Percentiles rank a stretch among this genome's conserved stretches.
These are phyloP conservation scores for Kingdonia uniflora DNA, from an alignment of 164 flowering plant species.

Conservation along the genomic window DNA sequence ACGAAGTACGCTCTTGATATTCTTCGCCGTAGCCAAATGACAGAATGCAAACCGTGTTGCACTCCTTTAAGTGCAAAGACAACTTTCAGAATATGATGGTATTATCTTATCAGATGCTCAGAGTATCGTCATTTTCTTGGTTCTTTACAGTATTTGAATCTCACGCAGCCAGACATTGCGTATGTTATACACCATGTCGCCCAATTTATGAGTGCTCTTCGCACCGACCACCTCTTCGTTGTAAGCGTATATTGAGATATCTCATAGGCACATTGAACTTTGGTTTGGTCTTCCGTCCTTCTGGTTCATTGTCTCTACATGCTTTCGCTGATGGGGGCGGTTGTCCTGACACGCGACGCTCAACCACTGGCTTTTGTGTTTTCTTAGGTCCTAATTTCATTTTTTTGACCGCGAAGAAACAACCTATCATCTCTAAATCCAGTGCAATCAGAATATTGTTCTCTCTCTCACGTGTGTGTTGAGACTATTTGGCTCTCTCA, in stretches of 20 bases:
- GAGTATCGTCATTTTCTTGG: not conserved
- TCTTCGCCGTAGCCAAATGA: no score
- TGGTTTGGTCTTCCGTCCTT: not conserved
- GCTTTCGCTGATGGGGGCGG: not conserved
- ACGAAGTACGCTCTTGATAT: no score
- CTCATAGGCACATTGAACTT: not conserved
- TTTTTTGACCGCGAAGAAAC: not conserved
- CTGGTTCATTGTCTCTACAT: not conserved
- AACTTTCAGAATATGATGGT: not conserved
- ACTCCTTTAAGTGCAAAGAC: not conserved
- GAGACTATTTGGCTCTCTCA: not conserved
- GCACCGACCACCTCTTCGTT: not conserved
- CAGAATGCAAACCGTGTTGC: not conserved
- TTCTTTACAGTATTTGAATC: not conserved
- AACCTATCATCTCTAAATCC: not conserved
- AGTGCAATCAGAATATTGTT: no score
- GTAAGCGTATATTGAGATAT: not conserved
- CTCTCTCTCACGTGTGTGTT: no score
- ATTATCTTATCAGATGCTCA: not conserved
- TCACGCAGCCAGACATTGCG: not conserved
- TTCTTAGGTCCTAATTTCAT: not conserved
- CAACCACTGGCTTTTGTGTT: not conserved
- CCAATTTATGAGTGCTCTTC: no score
- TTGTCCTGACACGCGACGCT: not conserved
- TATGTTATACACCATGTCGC: not conserved